phyloP scores from a whole-genome alignment of 1,284 basidiomycete species.

The Papiliotrema nemorosa region DNA sequence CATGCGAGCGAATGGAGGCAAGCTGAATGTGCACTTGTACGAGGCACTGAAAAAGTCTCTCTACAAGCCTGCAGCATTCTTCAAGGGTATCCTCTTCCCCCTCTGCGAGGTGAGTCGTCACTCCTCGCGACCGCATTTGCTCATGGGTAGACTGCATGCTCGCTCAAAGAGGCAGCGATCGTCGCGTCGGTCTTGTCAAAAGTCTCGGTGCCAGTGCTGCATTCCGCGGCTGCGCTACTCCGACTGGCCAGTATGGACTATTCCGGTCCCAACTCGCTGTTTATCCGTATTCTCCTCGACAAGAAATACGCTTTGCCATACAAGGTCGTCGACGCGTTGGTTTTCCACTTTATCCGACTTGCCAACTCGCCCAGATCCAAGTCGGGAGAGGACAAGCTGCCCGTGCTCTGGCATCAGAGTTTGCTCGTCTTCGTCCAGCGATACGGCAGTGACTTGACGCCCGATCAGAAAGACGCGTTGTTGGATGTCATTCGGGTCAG shows the following conservation, averaged over 20 bases:
- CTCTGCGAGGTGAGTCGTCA: conserved; percentile 71
- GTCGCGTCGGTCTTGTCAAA: conserved; percentile 87
- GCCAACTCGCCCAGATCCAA: conserved; percentile 81
- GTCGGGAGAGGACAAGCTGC: conserved; percentile 60
- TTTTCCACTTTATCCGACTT: conserved; percentile 96
- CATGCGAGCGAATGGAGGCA: conserved; percentile 69
- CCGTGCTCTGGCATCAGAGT: conserved; percentile 98
- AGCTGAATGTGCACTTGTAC: conserved; percentile 90
- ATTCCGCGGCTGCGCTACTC: conserved; percentile 91
- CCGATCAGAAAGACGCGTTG: conserved; percentile 97
- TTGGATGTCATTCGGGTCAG: conserved; percentile 86
- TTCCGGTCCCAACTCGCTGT: conserved; percentile 90
- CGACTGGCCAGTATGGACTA: conserved; percentile 97
- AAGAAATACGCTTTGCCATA: conserved; percentile 98
- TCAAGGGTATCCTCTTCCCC: conserved; percentile 97
- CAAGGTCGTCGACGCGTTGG: conserved; percentile 95
- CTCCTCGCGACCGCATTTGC: neutral
- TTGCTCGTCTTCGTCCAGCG: conserved; percentile 90
- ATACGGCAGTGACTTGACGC: conserved; percentile 93
- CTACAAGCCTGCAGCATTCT: conserved; percentile 97
- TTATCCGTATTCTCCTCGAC: conserved; percentile 94
- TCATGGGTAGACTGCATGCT: conserved; percentile 63
- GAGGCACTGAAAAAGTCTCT: conserved; percentile 85
- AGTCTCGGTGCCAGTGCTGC: conserved; percentile 90
- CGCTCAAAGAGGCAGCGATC: conserved; percentile 92